phyloP scores from a whole-genome alignment of 192 early-diverging fungal species.

The Podila minutissima region DNA sequence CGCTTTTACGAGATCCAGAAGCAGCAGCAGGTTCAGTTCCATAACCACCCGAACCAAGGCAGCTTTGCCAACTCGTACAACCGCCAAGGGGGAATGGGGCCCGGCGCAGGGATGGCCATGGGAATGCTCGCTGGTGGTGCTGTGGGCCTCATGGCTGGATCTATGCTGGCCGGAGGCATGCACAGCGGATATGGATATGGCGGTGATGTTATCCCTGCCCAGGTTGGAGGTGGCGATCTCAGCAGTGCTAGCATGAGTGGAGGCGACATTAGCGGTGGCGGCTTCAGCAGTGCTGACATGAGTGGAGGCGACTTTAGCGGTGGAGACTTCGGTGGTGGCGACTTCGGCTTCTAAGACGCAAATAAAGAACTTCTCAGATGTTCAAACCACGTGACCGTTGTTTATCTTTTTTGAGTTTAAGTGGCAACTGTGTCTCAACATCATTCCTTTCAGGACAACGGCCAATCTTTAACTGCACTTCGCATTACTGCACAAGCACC shows the following conservation, averaged over 20 bases:
- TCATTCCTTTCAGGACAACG: not conserved
- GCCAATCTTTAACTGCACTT: not conserved
- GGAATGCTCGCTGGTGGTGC: constrained; percentile 42
- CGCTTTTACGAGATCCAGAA: constrained; percentile 42
- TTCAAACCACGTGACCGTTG: not conserved
- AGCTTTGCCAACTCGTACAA: constrained; percentile 29
- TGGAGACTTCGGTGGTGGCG: constrained; percentile 27
- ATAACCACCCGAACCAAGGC: not conserved
- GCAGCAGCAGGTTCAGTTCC: constrained; percentile 11
- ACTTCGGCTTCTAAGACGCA: constrained; percentile 15
- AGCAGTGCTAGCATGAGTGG: constrained; percentile 1
- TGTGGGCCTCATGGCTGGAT: constrained; percentile 31
- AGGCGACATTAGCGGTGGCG: constrained; percentile 12
- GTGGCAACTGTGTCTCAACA: not conserved
- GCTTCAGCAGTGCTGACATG: constrained; percentile 4
- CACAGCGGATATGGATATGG: constrained; percentile 2
- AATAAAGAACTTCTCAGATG: not conserved
- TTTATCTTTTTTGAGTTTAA: not conserved
- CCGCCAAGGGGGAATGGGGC: constrained; percentile 39
- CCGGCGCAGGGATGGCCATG: constrained; percentile 41
- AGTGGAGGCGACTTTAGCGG: constrained; percentile 20
- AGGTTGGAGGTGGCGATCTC: constrained; percentile 1
- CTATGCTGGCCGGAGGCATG: constrained; percentile 23
- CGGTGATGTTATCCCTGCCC: constrained; percentile 20
- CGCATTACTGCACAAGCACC: not conserved